phyloP scores from a whole-genome alignment of 2,329 filamentous ascomycete genomes.

The Aureobasidium sp. region DNA sequence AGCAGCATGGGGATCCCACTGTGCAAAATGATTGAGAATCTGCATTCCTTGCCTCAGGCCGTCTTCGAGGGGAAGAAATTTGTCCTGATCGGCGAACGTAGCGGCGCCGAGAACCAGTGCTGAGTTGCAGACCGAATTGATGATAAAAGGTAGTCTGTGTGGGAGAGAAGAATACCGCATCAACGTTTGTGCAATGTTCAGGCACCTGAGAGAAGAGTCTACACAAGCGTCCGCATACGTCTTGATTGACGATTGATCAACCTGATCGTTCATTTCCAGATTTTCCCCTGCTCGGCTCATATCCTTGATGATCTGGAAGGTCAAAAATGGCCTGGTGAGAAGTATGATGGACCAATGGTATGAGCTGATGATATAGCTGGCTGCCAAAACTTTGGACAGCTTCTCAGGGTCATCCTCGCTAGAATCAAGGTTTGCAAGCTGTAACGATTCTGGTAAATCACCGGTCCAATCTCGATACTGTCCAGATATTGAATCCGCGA shows the following conservation, averaged over 20 bases:
- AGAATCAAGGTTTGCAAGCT: constrained; percentile 9
- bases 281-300: constrained; percentile 20
- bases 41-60: constrained; percentile 21
- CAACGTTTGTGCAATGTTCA: constrained; percentile 2
- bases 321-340: constrained; percentile 47
- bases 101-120: constrained; percentile 26
- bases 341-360: constrained; percentile 51
- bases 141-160: constrained; percentile 12
- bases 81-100: constrained; percentile 23
- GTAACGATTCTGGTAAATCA: constrained; percentile 28
- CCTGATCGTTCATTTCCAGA: constrained; percentile 19
- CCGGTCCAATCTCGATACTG: constrained; percentile 37
- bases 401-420: constrained; percentile 17
- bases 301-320: constrained; percentile 34
- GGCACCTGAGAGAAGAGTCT: constrained; percentile 10
- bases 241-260: constrained; percentile 11
- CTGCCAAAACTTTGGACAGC: constrained; percentile 34
- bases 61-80: constrained; percentile 20
- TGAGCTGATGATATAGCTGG: constrained; percentile 44
- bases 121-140: constrained; percentile 17
- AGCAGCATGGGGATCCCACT: constrained; percentile 25
- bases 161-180: constrained; percentile 9
- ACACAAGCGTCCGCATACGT: constrained; percentile 17
- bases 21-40: constrained; percentile 25
- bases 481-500: constrained; percentile 36